Evolutionary conservation across 192 early-diverging fungal genomes (phyloP).

Genomic region (Gryganskiella cystojenkinii): DNA sequence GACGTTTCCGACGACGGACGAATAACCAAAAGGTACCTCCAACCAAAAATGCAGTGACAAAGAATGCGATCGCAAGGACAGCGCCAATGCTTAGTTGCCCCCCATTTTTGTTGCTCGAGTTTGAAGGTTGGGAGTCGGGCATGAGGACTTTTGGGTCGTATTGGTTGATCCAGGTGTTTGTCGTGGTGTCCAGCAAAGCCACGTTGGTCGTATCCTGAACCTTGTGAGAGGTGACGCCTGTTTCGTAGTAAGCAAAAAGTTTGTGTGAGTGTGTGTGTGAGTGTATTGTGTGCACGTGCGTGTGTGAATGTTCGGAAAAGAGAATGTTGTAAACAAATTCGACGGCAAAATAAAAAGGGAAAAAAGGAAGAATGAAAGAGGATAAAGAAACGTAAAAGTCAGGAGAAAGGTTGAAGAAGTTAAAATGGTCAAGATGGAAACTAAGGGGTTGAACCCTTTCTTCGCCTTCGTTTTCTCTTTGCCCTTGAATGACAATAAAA

Average conservation of each 20-base stretch:
- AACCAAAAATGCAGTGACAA: constrained; percentile 21
- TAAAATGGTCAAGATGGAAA: too few species aligned
- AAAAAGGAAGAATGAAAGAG: neutral
- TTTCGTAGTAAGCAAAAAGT: too few species aligned
- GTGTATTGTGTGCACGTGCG: too few species aligned
- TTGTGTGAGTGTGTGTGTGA: too few species aligned
- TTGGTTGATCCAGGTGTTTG: constrained; percentile 36
- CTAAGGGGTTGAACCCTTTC: too few species aligned
- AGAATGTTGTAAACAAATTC: too few species aligned
- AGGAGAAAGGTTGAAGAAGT: too few species aligned
- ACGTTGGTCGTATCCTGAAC: constrained; percentile 8
- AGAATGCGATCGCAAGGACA: constrained; percentile 22
- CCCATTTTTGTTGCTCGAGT: neutral
- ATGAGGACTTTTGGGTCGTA: neutral
- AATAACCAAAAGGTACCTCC: constrained; percentile 21
- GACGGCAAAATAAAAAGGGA: neutral
- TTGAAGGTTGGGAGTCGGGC: neutral
- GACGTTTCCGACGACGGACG: constrained; percentile 17
- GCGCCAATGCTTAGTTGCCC: neutral
- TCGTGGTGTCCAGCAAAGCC: constrained; percentile 27
- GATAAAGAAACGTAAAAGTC: neutral
- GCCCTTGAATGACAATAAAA: too few species aligned
- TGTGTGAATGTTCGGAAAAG: neutral
- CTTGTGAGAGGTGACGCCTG: constrained; percentile 20
- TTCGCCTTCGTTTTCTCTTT: too few species aligned